A percentile compares a stretch with the other conserved stretches of the same genome.
phyloP scores from a whole-genome alignment of 768 basidiomycete genomes.

The Tremella yokohamensis region DNA sequence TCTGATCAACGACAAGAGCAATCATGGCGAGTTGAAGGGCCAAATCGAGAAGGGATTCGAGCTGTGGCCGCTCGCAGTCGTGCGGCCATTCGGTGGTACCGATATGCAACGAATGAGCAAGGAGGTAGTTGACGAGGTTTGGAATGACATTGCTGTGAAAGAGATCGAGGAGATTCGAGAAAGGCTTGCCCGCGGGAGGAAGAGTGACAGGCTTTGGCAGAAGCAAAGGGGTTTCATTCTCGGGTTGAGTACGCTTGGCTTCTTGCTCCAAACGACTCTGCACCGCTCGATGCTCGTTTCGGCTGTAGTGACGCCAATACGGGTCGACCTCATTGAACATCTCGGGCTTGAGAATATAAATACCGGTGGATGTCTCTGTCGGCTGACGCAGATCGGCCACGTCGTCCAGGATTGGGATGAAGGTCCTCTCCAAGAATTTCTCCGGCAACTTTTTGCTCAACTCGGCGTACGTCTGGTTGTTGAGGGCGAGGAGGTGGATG shows the following conservation, averaged over 20 bases:
- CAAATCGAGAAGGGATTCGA: slow-evolving; percentile 85
- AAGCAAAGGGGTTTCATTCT: slow-evolving; percentile 65
- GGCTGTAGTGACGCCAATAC: slow-evolving; percentile 91
- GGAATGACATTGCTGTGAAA: slow-evolving; percentile 70
- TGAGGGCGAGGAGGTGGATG: slow-evolving; percentile 82
- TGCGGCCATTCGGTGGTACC: slow-evolving; percentile 27
- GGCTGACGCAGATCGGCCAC: slow-evolving; percentile 81
- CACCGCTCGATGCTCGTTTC: slow-evolving; percentile 89
- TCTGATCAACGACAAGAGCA: slow-evolving; percentile 68
- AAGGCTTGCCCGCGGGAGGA: slow-evolving; percentile 59
- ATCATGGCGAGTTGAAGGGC: slow-evolving; percentile 81
- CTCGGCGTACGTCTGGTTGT: slow-evolving; percentile 83
- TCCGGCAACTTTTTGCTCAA: slow-evolving; percentile 87
- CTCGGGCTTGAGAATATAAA: slow-evolving; percentile 84
- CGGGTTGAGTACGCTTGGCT: slow-evolving; percentile 61
- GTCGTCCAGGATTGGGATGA: slow-evolving; percentile 71
- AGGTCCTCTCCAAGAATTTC: slow-evolving; percentile 76
- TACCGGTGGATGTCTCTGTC: slow-evolving; percentile 69
- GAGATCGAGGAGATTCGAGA: slow-evolving; percentile 61
- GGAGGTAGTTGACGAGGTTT: slow-evolving; percentile 76
- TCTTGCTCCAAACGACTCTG: slow-evolving; percentile 67
- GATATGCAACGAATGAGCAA: slow-evolving; percentile 33
- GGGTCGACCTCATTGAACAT: slow-evolving; percentile 84
- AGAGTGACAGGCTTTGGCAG: slow-evolving; percentile 70
- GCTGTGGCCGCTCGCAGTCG: slow-evolving; percentile 25